Conservation (phyloP, 2,329 filamentous ascomycete genomes). For the Phialophora tarda region DNA sequence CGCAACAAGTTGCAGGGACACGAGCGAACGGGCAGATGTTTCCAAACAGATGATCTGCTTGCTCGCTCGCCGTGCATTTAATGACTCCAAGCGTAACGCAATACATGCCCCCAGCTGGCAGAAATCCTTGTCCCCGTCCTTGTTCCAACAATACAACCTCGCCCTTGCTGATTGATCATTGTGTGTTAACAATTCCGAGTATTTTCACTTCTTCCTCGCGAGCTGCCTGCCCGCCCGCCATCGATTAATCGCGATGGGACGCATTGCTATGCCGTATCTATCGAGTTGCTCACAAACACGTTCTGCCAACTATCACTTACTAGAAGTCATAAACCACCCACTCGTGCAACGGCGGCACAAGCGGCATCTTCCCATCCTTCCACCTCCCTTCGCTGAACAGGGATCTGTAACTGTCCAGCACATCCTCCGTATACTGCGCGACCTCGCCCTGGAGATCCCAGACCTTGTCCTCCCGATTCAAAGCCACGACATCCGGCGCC, state of each 20-base stretch:
- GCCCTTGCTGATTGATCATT: not conserved
- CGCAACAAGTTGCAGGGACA: too few species aligned
- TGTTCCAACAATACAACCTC: not conserved
- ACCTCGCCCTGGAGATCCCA: conserved; percentile 39
- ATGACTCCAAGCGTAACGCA: not conserved
- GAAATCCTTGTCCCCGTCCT: not conserved
- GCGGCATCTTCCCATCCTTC: conserved; percentile 71
- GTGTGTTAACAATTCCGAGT: not conserved
- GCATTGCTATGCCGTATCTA: not conserved
- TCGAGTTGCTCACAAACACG: not conserved
- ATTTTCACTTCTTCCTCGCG: not conserved
- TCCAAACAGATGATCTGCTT: not conserved
- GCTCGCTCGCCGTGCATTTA: not conserved
- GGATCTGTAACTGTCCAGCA: conserved; percentile 67
- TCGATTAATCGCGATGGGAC: not conserved
- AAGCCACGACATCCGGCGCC: conserved; percentile 49
- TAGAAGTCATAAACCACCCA: conserved; percentile 76
- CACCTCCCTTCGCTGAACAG: conserved; percentile 72
- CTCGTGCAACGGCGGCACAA: conserved; percentile 77
- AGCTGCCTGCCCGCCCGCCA: not conserved
- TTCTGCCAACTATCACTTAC: not conserved
- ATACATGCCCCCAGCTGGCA: not conserved
- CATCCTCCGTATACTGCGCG: conserved; percentile 65
- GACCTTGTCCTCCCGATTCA: conserved; percentile 58
- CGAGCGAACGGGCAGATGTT: not conserved